Evolutionary conservation across 1,284 basidiomycete genomes (phyloP), one percentile per base, ranked within the genome.

Genomic region (Anthracocystis panici-leucophaei): DNA sequence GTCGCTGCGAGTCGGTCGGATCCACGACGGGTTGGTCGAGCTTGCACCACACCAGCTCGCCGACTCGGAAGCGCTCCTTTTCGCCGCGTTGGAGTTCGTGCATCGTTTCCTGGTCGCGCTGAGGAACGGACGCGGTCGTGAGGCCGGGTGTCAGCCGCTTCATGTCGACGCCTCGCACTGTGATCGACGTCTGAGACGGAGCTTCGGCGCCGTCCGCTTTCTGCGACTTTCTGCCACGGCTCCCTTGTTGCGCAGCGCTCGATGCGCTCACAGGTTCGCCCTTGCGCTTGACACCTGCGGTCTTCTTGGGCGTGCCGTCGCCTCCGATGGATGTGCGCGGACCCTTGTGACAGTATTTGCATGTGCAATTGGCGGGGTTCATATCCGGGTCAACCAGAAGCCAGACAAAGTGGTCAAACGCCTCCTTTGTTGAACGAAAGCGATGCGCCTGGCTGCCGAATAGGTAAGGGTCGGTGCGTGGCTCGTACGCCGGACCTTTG

Each of bases 381-480:
- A 77, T 58, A 2, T 55, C 60, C 2, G 78, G 69, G 40, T 80
- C 72, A 21, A 40, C 25, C 20, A 81, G n/a, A 23, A 81, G 65
- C 72, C 72, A 80, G 14, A 66, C 27, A 7, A 76, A 31, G 40
- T 81, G 79, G 5, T 75, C 71, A 4, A 74, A 6, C 14, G 60
- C 55, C 41, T 81, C 79, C 20, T 62, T 69, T 14, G 68, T 65
- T 10, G 75, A 78, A 1, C 77, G 57, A 51, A 81, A 81, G 29
- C 79, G 66, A 55, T 78, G 78, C 11, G 41, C 44, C 9, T 53
- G 23, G 35, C 68, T 66, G 21, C 77, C 79, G 23, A 77, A 80
- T 4, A 80, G 68, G 42, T 80, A 80, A 2, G 77, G 65, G 44
- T 80, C 79, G 12, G 79, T 80, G 27, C 79, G 61, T 2, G 51